Base-by-base conservation (phyloP, 225 moss, liverwort and hornwort genomes). In the Marchantia polymorpha region DNA sequence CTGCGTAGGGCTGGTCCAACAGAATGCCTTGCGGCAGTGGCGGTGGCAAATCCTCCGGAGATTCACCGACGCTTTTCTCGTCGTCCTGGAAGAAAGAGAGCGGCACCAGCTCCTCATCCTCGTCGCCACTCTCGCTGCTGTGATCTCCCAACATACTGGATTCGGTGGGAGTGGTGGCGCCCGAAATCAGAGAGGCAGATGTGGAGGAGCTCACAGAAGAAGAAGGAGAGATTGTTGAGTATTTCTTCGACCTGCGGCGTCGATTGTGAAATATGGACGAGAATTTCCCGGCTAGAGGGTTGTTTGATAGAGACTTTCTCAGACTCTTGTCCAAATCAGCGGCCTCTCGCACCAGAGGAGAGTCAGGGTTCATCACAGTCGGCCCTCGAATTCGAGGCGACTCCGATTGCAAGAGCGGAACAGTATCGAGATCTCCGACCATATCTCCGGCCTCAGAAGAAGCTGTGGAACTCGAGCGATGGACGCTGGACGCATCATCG, bases 71-170 rank as follows among this genome's bases (percentile, higher is more conserved):
- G 72, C 84, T 90, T 69, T 90, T 90, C 3, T 90, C 93, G 78
- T 96, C 91, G 64, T 96, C 96, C 29, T 92, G 89, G 74, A 92
- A 96, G 80, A 93, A 96, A 17, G 92, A 91, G n/a, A 79, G 67
- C 22, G 93, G 91, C 0, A 96, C 76, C 12, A 83, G 69, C 66
- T 89, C 91, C 12, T 86, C 78, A 13, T 92, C 91, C 46, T 88
- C 90, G 20, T 86, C 89, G 48, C 82, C 81, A 78, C 88, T 85
- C 29, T 76, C 84, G 14, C 78, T 77, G 58, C 84, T 84, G 6
- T 70, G 74, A 27, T 79, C 75, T 23, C 56, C 81, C 76, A 3
- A 31, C 48, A 81, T 10, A 52, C 75, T 52, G n/a, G 68, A 69
- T 29, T 83, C 86, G 20, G 80, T 39, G 4, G 59, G 58, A 23